Base-by-base conservation (phyloP, 2,329 filamentous ascomycete genomes). In the Pseudovirgaria hyperparasitica region DNA sequence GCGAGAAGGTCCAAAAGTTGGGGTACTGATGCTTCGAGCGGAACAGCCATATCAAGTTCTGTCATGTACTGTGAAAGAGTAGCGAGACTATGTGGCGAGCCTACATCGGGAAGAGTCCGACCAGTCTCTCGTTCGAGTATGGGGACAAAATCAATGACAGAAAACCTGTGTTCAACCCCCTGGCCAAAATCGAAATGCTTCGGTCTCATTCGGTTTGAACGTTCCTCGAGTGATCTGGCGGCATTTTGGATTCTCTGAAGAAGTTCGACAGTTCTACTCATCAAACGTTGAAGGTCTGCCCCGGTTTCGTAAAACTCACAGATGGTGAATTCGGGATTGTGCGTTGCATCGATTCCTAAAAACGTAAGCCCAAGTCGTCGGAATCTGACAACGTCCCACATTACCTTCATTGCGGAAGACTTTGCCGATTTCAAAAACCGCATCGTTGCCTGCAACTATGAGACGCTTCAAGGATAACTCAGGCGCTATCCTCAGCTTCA, bases 261-360 rank as follows among this genome's bases (percentile, higher is more conserved):
- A 25, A 96, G 55, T 9, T 65, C 59, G 50, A 90, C 80, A 1
- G 87, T 96, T 48, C 75, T 71, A 12, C 54, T 48, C 45, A 92
- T 85, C 26, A 96, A 60, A 22, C 81, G 71, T 19, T 74, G 60
- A 0, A 94, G 66, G 37, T 77, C 80, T 33, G 78, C 74, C 44
- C 86, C 92, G 3, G 86, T 77, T 34, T 80, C 76, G 56, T 98
- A 98, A 57, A 93, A 96, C 57, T 98, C 90, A 62, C 87, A 96
- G 33, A 82, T 96, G 23, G 82, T 90, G 57, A 96, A 98, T 49
- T 98, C 90, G 0, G 90, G 87, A 47, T 98, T 98, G 51, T 98
- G 90, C 0, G 84, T 93, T 16, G 70, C 70, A 51, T 94, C 86
- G 19, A 93, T 54, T 2, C 68, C 67, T 62, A 19, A 26, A 19